Evolutionary conservation across 352 stramenopile species (phyloP), one percentile per base, ranked within the genome.

Genomic region (Pythium aquatile): DNA sequence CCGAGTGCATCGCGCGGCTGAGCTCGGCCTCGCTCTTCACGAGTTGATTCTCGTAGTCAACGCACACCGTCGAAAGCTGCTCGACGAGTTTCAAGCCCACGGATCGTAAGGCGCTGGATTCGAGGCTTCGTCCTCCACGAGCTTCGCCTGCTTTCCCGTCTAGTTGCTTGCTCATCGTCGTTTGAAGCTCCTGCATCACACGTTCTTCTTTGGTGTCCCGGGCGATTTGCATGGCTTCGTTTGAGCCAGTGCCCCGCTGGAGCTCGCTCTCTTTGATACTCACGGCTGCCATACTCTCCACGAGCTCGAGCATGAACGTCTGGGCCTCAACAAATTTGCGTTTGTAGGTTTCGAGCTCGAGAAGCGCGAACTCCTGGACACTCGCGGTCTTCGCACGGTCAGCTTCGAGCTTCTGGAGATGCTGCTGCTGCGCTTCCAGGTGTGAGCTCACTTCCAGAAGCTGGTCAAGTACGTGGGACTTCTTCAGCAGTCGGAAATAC

Each of bases 401-500:
- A 32, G 67, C 61, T 30, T 86, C 63, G 17, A 90, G 73, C 2
- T 71, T 69, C 1, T 71, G 74, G 6, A 88, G 60, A 24, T 76
- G 76, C 42, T 76, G 67, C 28, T 88, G 70, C 26, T 78, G 77
- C 29, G 75, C 62, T 24, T 69, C 68, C 44, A 79, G 53, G 39
- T 80, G 56, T 0, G 73, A 74, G 54, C 70, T 84, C 53, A 87
- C 63, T 16, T 70, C 60, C 8, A 86, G 60, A 0, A 90, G 47
- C 11, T 87, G 76, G 17, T 88, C 78, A 7, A 90, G 65, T 13
- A 90, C 73, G 65, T 90, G 74, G 0, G 76, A 78, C 46, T 88
- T 90, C 57, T 88, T 90, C 9, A 90, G 72, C 10, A 90, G 65
- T 1, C 81, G 76, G 32, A 88, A 88, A 66, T 90, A 90, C 33